Conservation (phyloP, 805 yeast genomes). For the Monosporozyma solicola region DNA sequence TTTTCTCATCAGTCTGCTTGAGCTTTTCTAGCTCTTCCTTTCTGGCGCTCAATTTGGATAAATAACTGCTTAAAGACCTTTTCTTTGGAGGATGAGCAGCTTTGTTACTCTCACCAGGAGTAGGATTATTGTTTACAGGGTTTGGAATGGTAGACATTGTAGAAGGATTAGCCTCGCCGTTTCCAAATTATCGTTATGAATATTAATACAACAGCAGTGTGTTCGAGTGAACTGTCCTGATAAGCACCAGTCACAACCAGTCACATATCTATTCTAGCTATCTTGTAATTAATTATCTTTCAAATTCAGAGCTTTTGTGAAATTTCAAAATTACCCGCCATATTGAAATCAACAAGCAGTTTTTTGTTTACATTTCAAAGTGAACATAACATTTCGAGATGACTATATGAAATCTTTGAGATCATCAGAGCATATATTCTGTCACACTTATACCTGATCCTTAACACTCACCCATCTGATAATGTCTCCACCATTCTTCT, state of each 20-base stretch:
- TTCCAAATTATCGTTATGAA: not conserved
- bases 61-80: constrained; percentile 27
- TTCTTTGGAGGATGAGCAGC: constrained; percentile 10
- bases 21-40: constrained; percentile 23
- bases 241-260: not conserved
- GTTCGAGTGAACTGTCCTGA: not conserved
- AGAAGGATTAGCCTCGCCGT: not conserved
- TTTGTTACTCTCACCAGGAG: not conserved
- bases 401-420: not conserved
- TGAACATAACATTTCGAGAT: not conserved
- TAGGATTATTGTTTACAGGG: not conserved
- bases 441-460: not conserved
- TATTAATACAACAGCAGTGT: not conserved
- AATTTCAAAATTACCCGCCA: not conserved
- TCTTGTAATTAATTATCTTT: not conserved
- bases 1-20: not conserved
- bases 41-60: constrained; percentile 24
- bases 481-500: constrained; percentile 83
- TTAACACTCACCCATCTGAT: not conserved
- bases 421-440: not conserved
- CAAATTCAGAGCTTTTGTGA: not conserved
- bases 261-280: not conserved
- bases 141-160: not conserved
- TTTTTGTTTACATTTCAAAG: not conserved
- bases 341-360: not conserved